A percentile compares a stretch with the other conserved stretches of the same genome.
Conservation (phyloP, 2,329 filamentous ascomycete species). For the Paraphaeosphaeria sporulosa region DNA sequence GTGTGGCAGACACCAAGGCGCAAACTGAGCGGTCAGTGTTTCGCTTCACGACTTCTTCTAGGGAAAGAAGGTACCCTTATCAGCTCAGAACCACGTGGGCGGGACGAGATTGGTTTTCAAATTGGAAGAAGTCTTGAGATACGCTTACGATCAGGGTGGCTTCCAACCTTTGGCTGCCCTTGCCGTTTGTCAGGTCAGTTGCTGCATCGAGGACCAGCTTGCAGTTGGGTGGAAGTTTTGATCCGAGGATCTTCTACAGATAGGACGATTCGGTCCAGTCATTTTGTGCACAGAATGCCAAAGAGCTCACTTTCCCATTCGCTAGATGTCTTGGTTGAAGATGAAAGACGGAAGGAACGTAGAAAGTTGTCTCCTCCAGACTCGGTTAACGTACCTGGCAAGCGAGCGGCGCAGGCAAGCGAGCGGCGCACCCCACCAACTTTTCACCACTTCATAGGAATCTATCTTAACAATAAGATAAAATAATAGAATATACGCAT, state of each 20-base stretch:
- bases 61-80: neutral
- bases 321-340: neutral
- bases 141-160: neutral
- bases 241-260: no score
- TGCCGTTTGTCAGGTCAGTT: constrained; percentile 6
- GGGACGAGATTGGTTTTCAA: neutral
- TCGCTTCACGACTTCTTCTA: neutral
- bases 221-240: no score
- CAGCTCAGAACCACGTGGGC: neutral
- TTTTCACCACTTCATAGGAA: no score
- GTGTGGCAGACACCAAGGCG: constrained; percentile 8
- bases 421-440: no score
- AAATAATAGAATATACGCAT: no score
- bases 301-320: neutral
- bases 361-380: neutral
- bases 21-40: constrained; percentile 4
- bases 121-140: neutral
- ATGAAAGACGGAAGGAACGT: neutral
- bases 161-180: neutral
- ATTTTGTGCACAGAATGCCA: neutral
- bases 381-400: constrained; percentile 14
- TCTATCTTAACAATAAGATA: no score
- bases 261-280: no score
- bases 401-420: no score
- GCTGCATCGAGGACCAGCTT: neutral